Conservation (phyloP, 441 rosid genomes). For the Jatropha multifida region DNA sequence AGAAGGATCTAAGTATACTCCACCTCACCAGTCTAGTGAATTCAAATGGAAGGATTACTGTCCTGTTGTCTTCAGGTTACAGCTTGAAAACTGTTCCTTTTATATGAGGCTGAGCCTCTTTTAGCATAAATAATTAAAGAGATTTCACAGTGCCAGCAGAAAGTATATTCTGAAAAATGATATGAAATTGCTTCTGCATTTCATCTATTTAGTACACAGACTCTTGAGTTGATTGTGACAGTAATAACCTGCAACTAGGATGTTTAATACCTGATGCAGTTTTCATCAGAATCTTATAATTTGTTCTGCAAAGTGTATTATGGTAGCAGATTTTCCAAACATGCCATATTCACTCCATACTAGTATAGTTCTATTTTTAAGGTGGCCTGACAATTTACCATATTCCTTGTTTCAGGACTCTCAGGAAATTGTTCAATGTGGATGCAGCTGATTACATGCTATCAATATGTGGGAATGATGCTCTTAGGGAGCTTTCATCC, state of each 20-base stretch:
- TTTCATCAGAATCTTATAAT: too few relatives aligned
- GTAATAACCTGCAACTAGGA: not conserved
- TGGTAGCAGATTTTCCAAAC: not conserved
- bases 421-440: conserved; percentile 84
- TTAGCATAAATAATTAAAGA: not conserved
- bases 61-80: conserved; percentile 94
- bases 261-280: not conserved
- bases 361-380: too few relatives aligned
- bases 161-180: not conserved
- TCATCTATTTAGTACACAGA: not conserved
- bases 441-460: conserved; percentile 98
- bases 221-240: not conserved
- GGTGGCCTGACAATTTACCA: conserved; percentile 15
- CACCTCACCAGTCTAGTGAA: conserved; percentile 94
- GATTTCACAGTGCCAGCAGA: not conserved
- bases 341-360: not conserved
- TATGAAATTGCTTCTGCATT: not conserved
- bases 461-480: conserved; percentile 93
- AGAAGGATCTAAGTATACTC: conserved; percentile 92
- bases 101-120: conserved; percentile 11
- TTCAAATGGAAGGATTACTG: conserved; percentile 99
- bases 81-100: conserved; percentile 3
- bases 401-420: conserved; percentile 58
- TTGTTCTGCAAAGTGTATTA: too few relatives aligned
- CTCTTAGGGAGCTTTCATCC: conserved; percentile 95